phyloP scores from a whole-genome alignment of 2,329 filamentous ascomycete species.

The Fusarium sacchari region DNA sequence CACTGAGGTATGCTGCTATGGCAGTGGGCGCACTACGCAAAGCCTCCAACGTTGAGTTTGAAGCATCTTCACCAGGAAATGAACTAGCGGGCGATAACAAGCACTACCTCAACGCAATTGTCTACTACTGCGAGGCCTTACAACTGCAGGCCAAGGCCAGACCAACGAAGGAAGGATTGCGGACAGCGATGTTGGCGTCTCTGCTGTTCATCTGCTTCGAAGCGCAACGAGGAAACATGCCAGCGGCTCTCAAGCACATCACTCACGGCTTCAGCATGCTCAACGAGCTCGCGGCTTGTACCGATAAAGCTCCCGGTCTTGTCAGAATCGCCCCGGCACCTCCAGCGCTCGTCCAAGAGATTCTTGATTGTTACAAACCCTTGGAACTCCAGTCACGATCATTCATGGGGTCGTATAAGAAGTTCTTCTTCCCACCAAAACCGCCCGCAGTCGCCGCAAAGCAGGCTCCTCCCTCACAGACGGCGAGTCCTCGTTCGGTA shows the following conservation, averaged over 20 bases:
- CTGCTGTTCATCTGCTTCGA: conserved; percentile 56
- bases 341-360: conserved; percentile 51
- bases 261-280: conserved; percentile 54
- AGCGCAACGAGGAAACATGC: conserved; percentile 52
- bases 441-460: conserved; percentile 11
- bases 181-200: conserved; percentile 53
- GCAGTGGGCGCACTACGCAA: conserved; percentile 53
- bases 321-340: conserved; percentile 52
- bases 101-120: conserved; percentile 54
- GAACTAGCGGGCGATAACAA: conserved; percentile 45
- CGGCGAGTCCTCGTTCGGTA: conserved; percentile 7
- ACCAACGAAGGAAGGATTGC: conserved; percentile 50
- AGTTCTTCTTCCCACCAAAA: conserved; percentile 47
- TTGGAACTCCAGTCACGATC: conserved; percentile 53
- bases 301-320: conserved; percentile 48
- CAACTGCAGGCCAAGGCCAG: conserved; percentile 51
- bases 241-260: conserved; percentile 54
- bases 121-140: conserved; percentile 55
- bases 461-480: background rate
- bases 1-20: conserved; percentile 53
- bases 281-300: conserved; percentile 51
- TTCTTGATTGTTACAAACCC: conserved; percentile 53
- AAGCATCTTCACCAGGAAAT: conserved; percentile 22
- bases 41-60: conserved; percentile 43
- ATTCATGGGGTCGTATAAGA: conserved; percentile 52